Percentiles rank a stretch among this genome's conserved stretches.
These are phyloP conservation scores for Thielaviopsis ethacetica DNA, from an alignment of 2,329 filamentous ascomycete genomes.

Conservation along the genomic window DNA sequence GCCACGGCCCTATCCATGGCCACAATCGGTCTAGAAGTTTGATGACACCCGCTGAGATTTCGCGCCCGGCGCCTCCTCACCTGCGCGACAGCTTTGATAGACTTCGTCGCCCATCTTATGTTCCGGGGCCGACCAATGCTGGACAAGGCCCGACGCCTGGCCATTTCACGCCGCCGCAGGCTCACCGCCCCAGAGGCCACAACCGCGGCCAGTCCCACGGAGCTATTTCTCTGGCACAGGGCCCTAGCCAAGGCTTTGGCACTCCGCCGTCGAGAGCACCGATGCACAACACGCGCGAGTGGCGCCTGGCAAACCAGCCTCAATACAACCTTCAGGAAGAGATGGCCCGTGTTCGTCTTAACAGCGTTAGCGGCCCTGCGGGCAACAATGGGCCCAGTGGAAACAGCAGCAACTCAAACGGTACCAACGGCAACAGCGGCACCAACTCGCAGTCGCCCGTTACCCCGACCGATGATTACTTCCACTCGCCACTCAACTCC, in stretches of 20 bases:
- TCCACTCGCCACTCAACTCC: slow-evolving; percentile 6
- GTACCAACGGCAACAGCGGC: neutral
- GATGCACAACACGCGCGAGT: neutral
- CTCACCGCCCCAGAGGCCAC: slow-evolving; percentile 1
- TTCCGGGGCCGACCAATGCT: neutral
- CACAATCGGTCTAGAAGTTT: slow-evolving; percentile 9
- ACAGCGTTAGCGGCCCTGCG: neutral
- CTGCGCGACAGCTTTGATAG: slow-evolving; percentile 9
- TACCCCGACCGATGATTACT: slow-evolving; percentile 10
- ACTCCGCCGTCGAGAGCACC: neutral
- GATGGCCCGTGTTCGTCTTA: slow-evolving; percentile 5
- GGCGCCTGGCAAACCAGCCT: slow-evolving; percentile 6
- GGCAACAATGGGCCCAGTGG: neutral
- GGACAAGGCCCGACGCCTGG: neutral
- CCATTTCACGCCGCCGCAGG: neutral
- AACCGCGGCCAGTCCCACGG: slow-evolving; percentile 9
- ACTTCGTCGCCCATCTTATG: slow-evolving; percentile 8
- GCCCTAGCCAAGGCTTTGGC: neutral
- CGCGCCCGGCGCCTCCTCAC: slow-evolving; percentile 2
- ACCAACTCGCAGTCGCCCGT: slow-evolving; percentile 11
- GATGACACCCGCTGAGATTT: slow-evolving; percentile 11
- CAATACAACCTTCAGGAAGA: slow-evolving; percentile 8
- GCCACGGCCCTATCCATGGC: neutral
- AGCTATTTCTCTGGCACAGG: slow-evolving; percentile 1
- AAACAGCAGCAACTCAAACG: neutral